A percentile compares a stretch with the other conserved stretches of the same genome.
Conservation (phyloP, 805 yeast species). For the Zygosaccharomyces gambellarensis region DNA sequence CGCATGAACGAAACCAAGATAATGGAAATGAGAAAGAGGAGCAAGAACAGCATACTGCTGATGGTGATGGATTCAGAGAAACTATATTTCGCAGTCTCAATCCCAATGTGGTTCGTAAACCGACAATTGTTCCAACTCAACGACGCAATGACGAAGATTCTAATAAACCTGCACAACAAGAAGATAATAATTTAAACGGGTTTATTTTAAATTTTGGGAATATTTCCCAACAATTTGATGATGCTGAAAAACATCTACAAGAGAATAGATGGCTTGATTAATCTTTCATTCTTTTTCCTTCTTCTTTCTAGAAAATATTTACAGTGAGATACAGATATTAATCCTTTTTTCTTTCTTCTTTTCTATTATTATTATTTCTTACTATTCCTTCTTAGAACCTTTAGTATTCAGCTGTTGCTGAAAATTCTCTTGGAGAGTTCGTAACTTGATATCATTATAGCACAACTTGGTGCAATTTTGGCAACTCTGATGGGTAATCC, state of each 20-base stretch:
- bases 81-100: neutral
- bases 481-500: slow-evolving; percentile 82
- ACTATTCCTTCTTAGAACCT: neutral
- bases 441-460: slow-evolving; percentile 94
- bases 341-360: neutral
- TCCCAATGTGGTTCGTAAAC: neutral
- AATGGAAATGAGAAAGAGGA: neutral
- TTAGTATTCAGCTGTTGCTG: slow-evolving; percentile 5
- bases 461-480: slow-evolving; percentile 96
- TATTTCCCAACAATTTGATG: slow-evolving; percentile 14
- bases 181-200: slow-evolving; percentile 1
- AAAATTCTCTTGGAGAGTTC: slow-evolving; percentile 75
- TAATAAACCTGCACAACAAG: neutral
- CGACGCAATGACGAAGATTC: neutral
- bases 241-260: slow-evolving; percentile 19
- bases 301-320: neutral
- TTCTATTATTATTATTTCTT: slow-evolving; percentile 1
- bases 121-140: neutral
- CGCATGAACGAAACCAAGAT: neutral
- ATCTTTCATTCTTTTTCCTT: neutral
- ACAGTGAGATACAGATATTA: neutral
- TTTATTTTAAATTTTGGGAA: slow-evolving; percentile 15
- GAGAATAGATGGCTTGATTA: slow-evolving; percentile 20
- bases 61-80: neutral
- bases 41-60: too few species aligned